A percentile compares a stretch with the other conserved stretches of the same genome.
phyloP scores from a whole-genome alignment of 768 basidiomycete species.

The Mrakia frigida region DNA sequence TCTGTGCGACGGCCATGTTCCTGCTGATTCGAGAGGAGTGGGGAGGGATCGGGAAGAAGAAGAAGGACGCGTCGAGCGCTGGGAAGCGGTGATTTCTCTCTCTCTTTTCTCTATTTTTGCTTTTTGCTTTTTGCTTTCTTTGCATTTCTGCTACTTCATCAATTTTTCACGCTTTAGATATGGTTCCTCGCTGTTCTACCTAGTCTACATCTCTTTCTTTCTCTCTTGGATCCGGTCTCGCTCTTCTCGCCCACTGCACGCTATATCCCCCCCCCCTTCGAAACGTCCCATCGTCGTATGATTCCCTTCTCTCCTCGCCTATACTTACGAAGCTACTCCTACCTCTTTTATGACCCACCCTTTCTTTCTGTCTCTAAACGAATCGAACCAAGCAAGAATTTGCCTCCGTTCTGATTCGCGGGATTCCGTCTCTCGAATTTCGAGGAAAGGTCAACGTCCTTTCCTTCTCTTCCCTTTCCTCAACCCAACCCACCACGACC shows the following conservation, averaged over 20 bases:
- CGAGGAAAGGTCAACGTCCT: not conserved
- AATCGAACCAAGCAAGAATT: not conserved
- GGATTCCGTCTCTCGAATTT: not conserved
- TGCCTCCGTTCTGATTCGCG: not conserved
- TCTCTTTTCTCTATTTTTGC: not conserved
- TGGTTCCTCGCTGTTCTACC: not conserved
- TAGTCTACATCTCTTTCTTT: no score
- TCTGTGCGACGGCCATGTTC: constrained; percentile 26
- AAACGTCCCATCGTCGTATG: no score
- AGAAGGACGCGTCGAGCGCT: not conserved
- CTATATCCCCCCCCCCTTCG: no score
- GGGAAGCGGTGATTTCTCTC: not conserved
- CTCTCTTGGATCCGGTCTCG: no score
- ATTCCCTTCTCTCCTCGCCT: not conserved
- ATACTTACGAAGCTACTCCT: not conserved
- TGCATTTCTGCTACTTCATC: no score
- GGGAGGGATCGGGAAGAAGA: constrained; percentile 28
- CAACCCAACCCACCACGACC: not conserved
- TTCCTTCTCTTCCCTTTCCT: not conserved
- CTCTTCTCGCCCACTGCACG: no score
- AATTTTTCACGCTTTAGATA: not conserved
- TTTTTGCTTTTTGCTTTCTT: not conserved
- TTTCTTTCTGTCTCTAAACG: not conserved
- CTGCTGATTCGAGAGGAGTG: constrained; percentile 25
- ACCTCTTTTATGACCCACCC: not conserved